Conservation (phyloP, 306 rosid genomes). For the Comarum palustre region DNA sequence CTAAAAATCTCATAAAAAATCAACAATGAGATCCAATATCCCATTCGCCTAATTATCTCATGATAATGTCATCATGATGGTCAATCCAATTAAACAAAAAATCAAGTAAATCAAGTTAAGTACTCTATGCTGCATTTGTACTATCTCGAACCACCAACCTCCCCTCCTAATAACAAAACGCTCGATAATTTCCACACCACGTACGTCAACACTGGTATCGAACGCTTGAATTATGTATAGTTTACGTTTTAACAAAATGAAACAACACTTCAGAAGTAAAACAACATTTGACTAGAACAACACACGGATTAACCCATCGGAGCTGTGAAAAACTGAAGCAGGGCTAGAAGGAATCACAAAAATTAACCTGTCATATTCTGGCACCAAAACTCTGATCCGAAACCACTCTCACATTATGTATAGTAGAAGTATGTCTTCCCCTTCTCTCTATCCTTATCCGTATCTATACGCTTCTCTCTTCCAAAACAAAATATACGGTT, state of each 20-base stretch:
- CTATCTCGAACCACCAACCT: neutral
- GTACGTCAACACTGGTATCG: neutral
- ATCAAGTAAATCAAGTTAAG: neutral
- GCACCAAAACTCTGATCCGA: neutral
- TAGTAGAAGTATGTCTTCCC: neutral
- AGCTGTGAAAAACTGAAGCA: too few species aligned
- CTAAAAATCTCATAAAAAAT: neutral
- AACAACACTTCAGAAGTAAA: too few species aligned
- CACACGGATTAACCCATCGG: too few species aligned
- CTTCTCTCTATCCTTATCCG: slow-evolving; percentile 17
- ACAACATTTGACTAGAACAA: neutral
- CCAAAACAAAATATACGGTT: slow-evolving; percentile 25
- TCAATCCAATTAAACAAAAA: neutral
- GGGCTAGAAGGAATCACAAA: neutral
- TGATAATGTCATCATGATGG: neutral
- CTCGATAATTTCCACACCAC: too few species aligned
- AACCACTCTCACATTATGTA: neutral
- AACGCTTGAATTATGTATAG: too few species aligned
- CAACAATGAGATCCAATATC: neutral
- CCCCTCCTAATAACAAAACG: too few species aligned
- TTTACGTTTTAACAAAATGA: too few species aligned
- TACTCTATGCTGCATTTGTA: neutral
- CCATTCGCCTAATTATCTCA: neutral
- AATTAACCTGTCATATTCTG: neutral
- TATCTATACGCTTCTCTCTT: slow-evolving; percentile 33